These are phyloP conservation scores for Chaetomium cochliodes DNA, from an alignment of 495 filamentous ascomycete genomes.

Conservation along the genomic window DNA sequence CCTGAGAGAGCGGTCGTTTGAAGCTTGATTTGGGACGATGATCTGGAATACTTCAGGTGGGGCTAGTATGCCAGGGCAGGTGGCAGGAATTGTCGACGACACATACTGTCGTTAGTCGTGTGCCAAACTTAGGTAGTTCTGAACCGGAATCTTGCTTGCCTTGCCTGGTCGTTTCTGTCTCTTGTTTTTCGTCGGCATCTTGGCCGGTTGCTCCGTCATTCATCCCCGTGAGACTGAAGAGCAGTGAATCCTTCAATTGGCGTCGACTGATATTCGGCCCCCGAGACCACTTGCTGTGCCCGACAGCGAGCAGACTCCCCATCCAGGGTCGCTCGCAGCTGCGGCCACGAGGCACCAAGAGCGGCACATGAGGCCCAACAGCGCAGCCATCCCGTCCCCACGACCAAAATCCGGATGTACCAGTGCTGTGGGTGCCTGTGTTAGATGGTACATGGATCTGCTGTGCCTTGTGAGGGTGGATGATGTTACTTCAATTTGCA, in stretches of 20 bases:
- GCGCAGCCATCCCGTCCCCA: neutral
- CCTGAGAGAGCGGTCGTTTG: conserved; percentile 2
- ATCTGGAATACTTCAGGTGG: neutral
- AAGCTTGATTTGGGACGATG: conserved; percentile 15
- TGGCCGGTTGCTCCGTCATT: neutral
- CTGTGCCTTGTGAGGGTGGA: too few relatives aligned
- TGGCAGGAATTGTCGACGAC: neutral
- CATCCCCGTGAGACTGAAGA: neutral
- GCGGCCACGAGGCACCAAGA: conserved; percentile 16
- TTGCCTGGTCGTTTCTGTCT: neutral
- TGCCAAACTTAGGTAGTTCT: too few relatives aligned
- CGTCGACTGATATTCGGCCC: neutral
- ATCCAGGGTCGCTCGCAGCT: conserved; percentile 2
- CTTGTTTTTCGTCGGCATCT: neutral
- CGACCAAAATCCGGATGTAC: neutral
- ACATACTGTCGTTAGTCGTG: too few relatives aligned
- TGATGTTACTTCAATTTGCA: conserved; percentile 9
- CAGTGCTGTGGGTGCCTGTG: neutral
- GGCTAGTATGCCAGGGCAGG: neutral
- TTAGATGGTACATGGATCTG: neutral
- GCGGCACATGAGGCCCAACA: conserved; percentile 19
- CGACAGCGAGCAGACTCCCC: neutral
- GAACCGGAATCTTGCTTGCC: neutral
- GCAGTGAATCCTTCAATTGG: neutral
- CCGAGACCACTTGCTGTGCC: neutral